Conservation (phyloP, 352 stramenopile genomes). For the Pythium volutum region DNA sequence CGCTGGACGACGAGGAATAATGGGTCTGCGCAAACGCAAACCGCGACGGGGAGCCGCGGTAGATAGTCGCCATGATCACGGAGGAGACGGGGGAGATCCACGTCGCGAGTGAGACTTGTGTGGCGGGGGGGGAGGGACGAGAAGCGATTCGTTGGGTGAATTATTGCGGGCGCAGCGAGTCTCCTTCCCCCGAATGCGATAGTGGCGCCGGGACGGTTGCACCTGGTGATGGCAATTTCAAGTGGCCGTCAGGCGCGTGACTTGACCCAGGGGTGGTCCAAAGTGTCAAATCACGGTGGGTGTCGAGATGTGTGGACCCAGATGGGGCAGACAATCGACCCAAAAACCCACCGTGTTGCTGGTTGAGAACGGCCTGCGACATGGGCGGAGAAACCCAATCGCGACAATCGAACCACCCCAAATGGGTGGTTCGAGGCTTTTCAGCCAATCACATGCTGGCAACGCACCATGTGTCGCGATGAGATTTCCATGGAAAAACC, state of each 20-base stretch:
- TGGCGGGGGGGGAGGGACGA: background rate
- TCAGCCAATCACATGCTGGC: constrained; percentile 15
- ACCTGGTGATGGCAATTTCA: constrained; percentile 22
- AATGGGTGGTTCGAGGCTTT: constrained; percentile 21
- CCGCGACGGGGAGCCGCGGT: constrained; percentile 55
- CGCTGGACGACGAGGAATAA: constrained; percentile 48
- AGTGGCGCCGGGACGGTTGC: constrained; percentile 10
- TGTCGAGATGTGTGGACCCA: background rate
- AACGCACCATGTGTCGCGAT: constrained; percentile 12
- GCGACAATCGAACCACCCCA: background rate
- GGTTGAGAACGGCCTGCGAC: constrained; percentile 15
- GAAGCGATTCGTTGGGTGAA: background rate
- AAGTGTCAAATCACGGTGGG: constrained; percentile 18
- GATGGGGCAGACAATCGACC: constrained; percentile 9
- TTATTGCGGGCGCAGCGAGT: no score
- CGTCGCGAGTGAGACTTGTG: background rate
- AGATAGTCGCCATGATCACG: constrained; percentile 59
- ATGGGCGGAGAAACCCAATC: background rate
- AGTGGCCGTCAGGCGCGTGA: constrained; percentile 9
- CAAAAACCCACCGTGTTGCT: constrained; percentile 15
- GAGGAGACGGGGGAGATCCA: background rate
- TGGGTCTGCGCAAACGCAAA: constrained; percentile 70
- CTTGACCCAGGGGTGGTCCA: background rate
- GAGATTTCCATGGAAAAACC: constrained; percentile 6
- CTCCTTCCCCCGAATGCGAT: constrained; percentile 3